phyloP scores from a whole-genome alignment of 768 basidiomycete species.

The Psilocybe tampanensis region DNA sequence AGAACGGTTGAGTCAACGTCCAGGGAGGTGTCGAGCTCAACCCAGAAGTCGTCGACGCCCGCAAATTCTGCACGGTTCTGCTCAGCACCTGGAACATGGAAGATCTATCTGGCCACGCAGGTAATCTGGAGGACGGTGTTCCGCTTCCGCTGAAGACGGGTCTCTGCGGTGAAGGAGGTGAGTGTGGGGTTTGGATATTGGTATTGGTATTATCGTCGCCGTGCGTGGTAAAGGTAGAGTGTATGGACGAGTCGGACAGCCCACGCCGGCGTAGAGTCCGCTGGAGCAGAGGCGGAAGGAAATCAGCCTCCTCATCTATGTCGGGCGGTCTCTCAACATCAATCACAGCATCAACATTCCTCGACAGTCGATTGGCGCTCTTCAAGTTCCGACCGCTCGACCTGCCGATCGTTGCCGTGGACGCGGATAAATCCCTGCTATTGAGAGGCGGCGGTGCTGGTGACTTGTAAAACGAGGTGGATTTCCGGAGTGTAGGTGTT shows the following conservation, averaged over 20 bases:
- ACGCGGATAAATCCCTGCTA: conserved; percentile 5
- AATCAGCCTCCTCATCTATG: conserved; percentile 41
- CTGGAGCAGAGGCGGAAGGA: conserved; percentile 57
- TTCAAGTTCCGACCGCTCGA: conserved; percentile 21
- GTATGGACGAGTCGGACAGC: conserved; percentile 91
- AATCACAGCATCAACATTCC: conserved; percentile 79
- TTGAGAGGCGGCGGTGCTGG: neutral
- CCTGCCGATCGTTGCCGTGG: conserved; percentile 27
- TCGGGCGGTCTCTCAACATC: conserved; percentile 45
- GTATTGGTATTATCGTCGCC: conserved; percentile 31
- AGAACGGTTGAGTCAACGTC: neutral
- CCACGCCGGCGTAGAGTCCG: conserved; percentile 77
- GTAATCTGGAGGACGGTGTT: conserved; percentile 15
- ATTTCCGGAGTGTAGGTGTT: conserved; percentile 26
- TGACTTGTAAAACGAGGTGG: conserved; percentile 30
- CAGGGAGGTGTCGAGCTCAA: conserved; percentile 13
- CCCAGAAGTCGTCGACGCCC: conserved; percentile 21
- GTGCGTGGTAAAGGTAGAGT: conserved; percentile 75
- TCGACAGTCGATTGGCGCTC: conserved; percentile 45
- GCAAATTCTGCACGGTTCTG: conserved; percentile 54
- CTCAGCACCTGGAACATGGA: conserved; percentile 59
- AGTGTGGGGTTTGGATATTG: conserved; percentile 6
- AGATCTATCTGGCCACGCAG: conserved; percentile 39
- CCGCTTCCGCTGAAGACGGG: conserved; percentile 1
- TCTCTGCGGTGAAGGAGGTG: conserved; percentile 19